Conservation (phyloP, 2,329 filamentous ascomycete genomes). For the Phialophora expanda region DNA sequence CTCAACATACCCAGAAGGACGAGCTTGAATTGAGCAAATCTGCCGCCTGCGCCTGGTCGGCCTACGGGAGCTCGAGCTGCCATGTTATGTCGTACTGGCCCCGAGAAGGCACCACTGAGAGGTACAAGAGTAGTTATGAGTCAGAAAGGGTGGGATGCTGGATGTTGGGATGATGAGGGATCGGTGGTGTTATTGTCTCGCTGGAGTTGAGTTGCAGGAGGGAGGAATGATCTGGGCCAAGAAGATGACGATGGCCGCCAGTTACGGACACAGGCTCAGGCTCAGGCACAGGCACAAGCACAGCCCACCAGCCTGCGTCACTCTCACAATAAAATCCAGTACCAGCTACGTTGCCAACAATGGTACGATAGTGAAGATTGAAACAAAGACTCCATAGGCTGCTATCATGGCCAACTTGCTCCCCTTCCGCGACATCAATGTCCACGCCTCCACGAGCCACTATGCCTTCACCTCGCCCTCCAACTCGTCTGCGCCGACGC, state of each 20-base stretch:
- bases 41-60: constrained; percentile 64
- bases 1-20: constrained; percentile 81
- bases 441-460: constrained; percentile 86
- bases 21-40: constrained; percentile 99
- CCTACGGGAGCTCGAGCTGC: constrained; percentile 78
- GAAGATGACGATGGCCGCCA: constrained; percentile 5
- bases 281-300: neutral
- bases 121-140: constrained; percentile 7
- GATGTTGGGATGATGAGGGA: constrained; percentile 7
- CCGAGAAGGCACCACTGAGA: neutral
- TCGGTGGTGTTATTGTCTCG: constrained; percentile 11
- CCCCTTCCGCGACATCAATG: constrained; percentile 95
- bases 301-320: constrained; percentile 8
- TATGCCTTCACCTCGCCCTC: constrained; percentile 98
- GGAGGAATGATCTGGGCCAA: constrained; percentile 10
- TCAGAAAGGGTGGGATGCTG: constrained; percentile 1
- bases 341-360: neutral
- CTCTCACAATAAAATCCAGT: neutral
- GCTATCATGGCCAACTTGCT: constrained; percentile 48
- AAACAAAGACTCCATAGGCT: constrained; percentile 11
- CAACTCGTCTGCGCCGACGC: constrained; percentile 81
- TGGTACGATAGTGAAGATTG: constrained; percentile 17
- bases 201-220: constrained; percentile 1
- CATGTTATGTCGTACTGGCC: constrained; percentile 63
- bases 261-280: neutral